Evolutionary conservation across 352 stramenopile species (phyloP), one percentile per base, ranked within the genome.

Genomic region (Phytophthora europaea): DNA sequence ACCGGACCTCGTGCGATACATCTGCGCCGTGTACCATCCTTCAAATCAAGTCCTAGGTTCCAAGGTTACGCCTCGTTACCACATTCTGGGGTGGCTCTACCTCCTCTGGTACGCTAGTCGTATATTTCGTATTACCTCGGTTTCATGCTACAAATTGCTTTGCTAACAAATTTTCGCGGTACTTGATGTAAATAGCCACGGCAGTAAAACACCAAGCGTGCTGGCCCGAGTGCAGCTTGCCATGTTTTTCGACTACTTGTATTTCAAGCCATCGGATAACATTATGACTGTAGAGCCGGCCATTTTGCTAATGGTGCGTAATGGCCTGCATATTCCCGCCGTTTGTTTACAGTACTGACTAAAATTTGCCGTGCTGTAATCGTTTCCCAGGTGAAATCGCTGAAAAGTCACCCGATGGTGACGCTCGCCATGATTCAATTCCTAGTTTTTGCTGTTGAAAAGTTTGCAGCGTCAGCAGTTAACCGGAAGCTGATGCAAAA

Each of bases 161-260:
- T 71, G 13, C 36, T 64, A 33, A 72, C 52, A 18, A 8, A 57
- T 62, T 18, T 56, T 9, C 20, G n/a, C 59, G 43, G 34, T 47
- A 28, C 6, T 16, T 23, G 15, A 48, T 72, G 1, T 34, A 26
- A 15, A 57, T 48, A 85, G 78, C 20, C 78, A 85, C 53, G 72
- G 67, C 51, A 96, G 88, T 75, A 95, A 95, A 65, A 92, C 76
- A 45, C 85, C 85, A 56, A 86, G 72, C 34, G 81, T 90, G 18
- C 73, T 94, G 22, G 85, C 88, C 28, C 85, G 89, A 50, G 88
- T 93, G 31, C 87, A 95, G 60, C 79, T 94, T 50, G 87, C 89
- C 15, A 96, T 96, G 85, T 96, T 95, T 69, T 94, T 96, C 45
- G 89, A 96, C 63, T 96, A 90, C 70, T 68, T 96, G 36, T 94